phyloP scores from a whole-genome alignment of 495 filamentous ascomycete genomes.

The Hypoxylon fuscum region DNA sequence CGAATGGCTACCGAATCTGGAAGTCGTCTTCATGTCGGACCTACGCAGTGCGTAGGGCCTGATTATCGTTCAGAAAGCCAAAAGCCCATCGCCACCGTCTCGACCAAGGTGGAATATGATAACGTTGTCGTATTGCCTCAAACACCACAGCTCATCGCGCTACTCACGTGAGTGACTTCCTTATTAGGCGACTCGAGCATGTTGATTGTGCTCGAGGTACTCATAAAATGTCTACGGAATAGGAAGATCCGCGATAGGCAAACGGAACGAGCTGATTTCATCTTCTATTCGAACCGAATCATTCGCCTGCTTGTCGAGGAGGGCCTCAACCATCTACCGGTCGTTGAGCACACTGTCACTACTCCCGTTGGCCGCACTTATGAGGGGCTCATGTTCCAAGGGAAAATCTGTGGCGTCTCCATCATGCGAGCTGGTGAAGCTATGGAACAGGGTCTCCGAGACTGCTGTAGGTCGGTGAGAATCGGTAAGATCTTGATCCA shows the following conservation, averaged over 20 bases:
- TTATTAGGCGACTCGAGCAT: slow-evolving; percentile 23
- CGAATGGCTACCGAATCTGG: slow-evolving; percentile 37
- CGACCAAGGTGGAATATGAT: slow-evolving; percentile 78
- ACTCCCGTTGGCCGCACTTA: slow-evolving; percentile 92
- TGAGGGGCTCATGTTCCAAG: slow-evolving; percentile 91
- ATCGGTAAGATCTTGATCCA: slow-evolving; percentile 99
- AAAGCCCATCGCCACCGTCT: slow-evolving; percentile 91
- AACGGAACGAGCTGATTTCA: slow-evolving; percentile 92
- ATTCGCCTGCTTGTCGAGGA: slow-evolving; percentile 98
- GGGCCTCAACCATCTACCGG: slow-evolving; percentile 94
- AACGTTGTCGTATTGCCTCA: slow-evolving; percentile 92
- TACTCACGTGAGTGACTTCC: slow-evolving; percentile 83
- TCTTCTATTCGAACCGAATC: slow-evolving; percentile 99
- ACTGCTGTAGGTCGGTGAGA: slow-evolving; percentile 94
- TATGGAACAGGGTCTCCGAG: slow-evolving; percentile 96
- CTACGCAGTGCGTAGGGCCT: slow-evolving; percentile 79
- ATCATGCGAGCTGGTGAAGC: slow-evolving; percentile 98
- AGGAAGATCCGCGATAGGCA: slow-evolving; percentile 95
- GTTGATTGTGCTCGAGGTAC: slow-evolving; percentile 19
- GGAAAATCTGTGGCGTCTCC: slow-evolving; percentile 97
- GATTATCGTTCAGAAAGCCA: slow-evolving; percentile 77
- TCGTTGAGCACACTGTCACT: slow-evolving; percentile 84
- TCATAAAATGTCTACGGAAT: slow-evolving; percentile 23
- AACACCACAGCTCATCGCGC: slow-evolving; percentile 94
- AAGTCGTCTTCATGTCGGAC: slow-evolving; percentile 54